Conservation (phyloP, 305 asterid genomes). For the Vinca major region DNA sequence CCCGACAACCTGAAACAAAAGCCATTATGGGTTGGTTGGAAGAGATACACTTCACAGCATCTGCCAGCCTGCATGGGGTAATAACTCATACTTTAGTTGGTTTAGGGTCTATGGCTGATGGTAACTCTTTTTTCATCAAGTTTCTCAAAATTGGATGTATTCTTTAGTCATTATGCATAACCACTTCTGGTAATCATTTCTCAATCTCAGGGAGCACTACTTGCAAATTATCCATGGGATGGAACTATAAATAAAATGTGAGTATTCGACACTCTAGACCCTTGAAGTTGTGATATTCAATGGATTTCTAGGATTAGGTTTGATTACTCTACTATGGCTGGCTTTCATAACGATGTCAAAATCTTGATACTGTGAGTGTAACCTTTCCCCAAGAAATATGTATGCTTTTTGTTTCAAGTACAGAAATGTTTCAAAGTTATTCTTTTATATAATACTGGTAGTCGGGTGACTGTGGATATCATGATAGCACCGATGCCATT, state of each 20-base stretch:
- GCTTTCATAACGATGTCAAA: not conserved
- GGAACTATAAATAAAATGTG: slow-evolving; percentile 66
- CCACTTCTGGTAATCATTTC: slow-evolving; percentile 4
- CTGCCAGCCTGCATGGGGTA: slow-evolving; percentile 98
- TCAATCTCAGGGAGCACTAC: slow-evolving; percentile 68
- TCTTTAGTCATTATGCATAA: not conserved
- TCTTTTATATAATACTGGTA: not conserved
- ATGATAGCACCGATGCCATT: not conserved
- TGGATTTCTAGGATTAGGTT: not conserved
- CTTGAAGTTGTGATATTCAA: not conserved
- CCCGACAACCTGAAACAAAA: slow-evolving; percentile 91
- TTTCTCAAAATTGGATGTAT: not conserved
- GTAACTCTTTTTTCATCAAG: not conserved
- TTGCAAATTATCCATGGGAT: slow-evolving; percentile 95
- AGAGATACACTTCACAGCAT: slow-evolving; percentile 69
- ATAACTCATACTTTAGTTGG: slow-evolving; percentile 2
- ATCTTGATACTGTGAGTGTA: not conserved
- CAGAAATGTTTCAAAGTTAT: not conserved
- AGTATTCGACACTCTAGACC: slow-evolving; percentile 19
- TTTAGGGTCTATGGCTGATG: not conserved
- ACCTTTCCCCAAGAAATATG: not conserved
- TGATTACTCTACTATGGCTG: not conserved
- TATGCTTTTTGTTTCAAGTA: not conserved
- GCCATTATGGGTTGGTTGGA: slow-evolving; percentile 82
- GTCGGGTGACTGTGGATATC: not conserved